Evolutionary conservation across 768 basidiomycete species (phyloP), one percentile per base, ranked within the genome.

Genomic region (Phallus indusiatus): DNA sequence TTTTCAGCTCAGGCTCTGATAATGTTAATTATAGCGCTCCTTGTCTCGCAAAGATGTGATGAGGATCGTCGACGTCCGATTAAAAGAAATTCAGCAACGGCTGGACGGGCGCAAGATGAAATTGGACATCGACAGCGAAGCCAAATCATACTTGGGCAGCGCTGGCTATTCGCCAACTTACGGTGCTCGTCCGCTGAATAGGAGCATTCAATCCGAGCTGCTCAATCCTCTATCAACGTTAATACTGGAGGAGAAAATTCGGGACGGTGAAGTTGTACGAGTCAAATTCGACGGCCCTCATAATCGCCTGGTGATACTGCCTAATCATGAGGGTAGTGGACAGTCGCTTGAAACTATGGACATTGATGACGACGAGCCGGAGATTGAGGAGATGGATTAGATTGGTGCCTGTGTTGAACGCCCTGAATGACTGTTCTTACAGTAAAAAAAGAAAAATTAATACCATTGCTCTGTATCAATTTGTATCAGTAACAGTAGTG

Each of bases 121-220:
- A 51, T 75, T 98, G 34, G 80, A 86, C 54, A 70, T 98, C 37
- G 86, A 93, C 68, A 72, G 78, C n/a, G 82, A 76, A 28, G 85
- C 88, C 63, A 90, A 88, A 72, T 76, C 81, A 56, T 91, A 85
- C 67, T 80, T 94, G 33, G 79, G 79, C 62, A 84, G 85, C 18
- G 76, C 83, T 52, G 90, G 89, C 0, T 93, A 90, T 71, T 88
- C 88, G 51, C 76, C 91, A 1, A 74, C 77, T 18, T 96, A 95
- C 67, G 94, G 95, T 63, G 95, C 94, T 58, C 84, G 95, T 47
- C 96, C 95, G 1, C 79, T 97, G 63, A 90, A 91, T 68, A 82
- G 94, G 35, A 81, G 89, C 4, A 94, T 99, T 64, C 94, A 96
- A 72, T 85, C 80, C 65, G 92, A 97, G 66, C 78, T 99, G 36